A percentile compares a stretch with the other conserved stretches of the same genome.
Conservation (phyloP, 495 filamentous ascomycete genomes). For the Neurospora pannonica region DNA sequence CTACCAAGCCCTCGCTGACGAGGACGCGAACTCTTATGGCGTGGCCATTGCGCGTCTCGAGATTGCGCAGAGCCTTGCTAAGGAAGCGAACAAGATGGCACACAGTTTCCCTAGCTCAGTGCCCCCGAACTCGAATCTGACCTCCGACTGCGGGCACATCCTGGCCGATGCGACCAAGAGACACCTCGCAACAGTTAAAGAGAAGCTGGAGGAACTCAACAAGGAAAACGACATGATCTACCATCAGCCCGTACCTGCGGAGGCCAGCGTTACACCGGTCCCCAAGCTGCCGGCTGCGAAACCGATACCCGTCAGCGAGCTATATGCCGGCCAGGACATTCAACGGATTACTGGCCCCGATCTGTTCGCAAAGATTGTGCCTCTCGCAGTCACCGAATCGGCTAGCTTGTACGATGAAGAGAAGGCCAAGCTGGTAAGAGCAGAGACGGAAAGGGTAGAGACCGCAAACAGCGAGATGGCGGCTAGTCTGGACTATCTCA, state of each 20-base stretch:
- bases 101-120: conserved; percentile 73
- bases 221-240: conserved; percentile 99
- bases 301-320: conserved; percentile 90
- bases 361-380: conserved; percentile 93
- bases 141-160: conserved; percentile 61
- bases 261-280: conserved; percentile 68
- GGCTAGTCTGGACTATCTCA: conserved; percentile 86
- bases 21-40: conserved; percentile 80
- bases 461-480: conserved; percentile 91
- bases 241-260: conserved; percentile 80
- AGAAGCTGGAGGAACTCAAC: conserved; percentile 60
- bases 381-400: conserved; percentile 91
- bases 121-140: conserved; percentile 73
- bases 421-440: conserved; percentile 90
- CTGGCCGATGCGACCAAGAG: conserved; percentile 75
- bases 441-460: conserved; percentile 87
- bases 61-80: conserved; percentile 64
- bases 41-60: conserved; percentile 77
- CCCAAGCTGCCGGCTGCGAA: conserved; percentile 95
- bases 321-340: conserved; percentile 96
- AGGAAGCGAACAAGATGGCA: conserved; percentile 66
- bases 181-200: conserved; percentile 70
- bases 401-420: conserved; percentile 97
- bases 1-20: conserved; percentile 86
- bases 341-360: conserved; percentile 93